Conservation (phyloP, 2,329 filamentous ascomycete species). For the Sphaerulina vaccinii region DNA sequence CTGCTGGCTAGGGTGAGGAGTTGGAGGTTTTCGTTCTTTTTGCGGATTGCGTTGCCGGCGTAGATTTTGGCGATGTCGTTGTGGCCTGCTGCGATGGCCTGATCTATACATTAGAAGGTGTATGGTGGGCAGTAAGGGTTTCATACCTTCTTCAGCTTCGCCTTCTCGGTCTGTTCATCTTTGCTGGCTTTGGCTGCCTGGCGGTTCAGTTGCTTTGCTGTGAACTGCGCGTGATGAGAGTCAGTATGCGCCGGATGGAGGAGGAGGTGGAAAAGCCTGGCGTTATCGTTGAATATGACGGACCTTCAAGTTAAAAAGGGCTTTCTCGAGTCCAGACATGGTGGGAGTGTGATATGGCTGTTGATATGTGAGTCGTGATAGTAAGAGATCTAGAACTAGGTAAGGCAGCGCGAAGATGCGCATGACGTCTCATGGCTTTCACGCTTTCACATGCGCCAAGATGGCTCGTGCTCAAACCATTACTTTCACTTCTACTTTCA, state of each 20-base stretch:
- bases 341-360: neutral
- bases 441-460: neutral
- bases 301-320: constrained; percentile 62
- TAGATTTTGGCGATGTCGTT: constrained; percentile 63
- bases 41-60: constrained; percentile 62
- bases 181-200: constrained; percentile 62
- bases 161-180: constrained; percentile 60
- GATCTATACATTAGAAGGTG: constrained; percentile 33
- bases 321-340: constrained; percentile 63
- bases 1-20: constrained; percentile 56
- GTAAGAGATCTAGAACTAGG: neutral
- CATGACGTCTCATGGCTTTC: neutral
- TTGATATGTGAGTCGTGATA: neutral
- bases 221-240: constrained; percentile 48
- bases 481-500: neutral
- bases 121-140: neutral
- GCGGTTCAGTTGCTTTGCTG: constrained; percentile 61
- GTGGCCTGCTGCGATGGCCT: constrained; percentile 57
- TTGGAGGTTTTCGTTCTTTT: constrained; percentile 62
- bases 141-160: constrained; percentile 57
- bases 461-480: neutral
- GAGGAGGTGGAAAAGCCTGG: constrained; percentile 18
- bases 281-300: constrained; percentile 8
- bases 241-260: constrained; percentile 6
- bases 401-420: neutral